A percentile compares a stretch with the other conserved stretches of the same genome.
phyloP scores from a whole-genome alignment of 371 early-diverging fungal species.

The Scutellospora calospora region DNA sequence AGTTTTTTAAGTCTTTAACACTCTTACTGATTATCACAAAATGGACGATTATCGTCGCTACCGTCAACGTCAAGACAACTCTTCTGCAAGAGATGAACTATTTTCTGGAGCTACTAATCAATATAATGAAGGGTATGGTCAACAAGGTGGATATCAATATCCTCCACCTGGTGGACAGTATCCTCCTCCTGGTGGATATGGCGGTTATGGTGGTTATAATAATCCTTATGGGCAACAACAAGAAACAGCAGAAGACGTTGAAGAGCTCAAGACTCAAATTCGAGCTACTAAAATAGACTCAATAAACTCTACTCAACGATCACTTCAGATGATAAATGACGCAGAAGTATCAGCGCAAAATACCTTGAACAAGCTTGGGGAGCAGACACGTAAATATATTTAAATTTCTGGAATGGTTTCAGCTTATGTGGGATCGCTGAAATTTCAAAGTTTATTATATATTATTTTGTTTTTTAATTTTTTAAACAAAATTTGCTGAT shows the following conservation, averaged over 20 bases:
- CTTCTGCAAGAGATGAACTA: constrained; percentile 15
- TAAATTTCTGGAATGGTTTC: neutral
- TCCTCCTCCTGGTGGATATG: neutral
- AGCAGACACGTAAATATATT: constrained; percentile 36
- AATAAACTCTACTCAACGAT: constrained; percentile 24
- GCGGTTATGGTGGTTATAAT: constrained; percentile 5
- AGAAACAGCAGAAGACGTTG: constrained; percentile 29
- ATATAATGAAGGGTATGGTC: no score
- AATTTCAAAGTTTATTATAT: no score
- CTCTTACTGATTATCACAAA: no score
- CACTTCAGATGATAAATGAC: constrained; percentile 26
- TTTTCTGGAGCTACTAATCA: constrained; percentile 26
- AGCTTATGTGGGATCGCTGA: neutral
- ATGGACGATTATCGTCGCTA: constrained; percentile 43
- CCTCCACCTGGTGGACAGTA: constrained; percentile 6
- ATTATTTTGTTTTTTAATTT: neutral
- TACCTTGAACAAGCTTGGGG: constrained; percentile 41
- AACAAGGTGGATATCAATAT: constrained; percentile 14
- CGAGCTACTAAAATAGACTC: constrained; percentile 19
- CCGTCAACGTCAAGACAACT: constrained; percentile 2
- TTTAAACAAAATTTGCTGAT: neutral
- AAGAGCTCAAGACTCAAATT: constrained; percentile 37
- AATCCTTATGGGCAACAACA: constrained; percentile 15
- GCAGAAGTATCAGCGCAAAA: constrained; percentile 25
- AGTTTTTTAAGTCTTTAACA: no score